phyloP scores from a whole-genome alignment of 495 filamentous ascomycete species.

The Xylaria acuta region DNA sequence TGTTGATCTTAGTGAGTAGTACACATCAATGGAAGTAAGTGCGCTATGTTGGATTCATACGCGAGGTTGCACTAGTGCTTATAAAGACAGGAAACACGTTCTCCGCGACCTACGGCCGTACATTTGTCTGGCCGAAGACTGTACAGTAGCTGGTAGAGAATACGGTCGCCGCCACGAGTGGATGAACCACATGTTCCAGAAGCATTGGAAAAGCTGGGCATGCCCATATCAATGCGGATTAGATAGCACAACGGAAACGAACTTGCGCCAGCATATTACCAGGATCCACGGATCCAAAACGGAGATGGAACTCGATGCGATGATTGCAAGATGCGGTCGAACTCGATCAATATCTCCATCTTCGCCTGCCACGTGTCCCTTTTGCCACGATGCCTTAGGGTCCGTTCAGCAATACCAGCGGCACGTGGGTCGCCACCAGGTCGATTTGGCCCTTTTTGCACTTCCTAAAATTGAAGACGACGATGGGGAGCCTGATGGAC shows the following conservation, averaged over 20 bases:
- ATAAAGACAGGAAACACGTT: conserved; percentile 38
- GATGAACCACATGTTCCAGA: conserved; percentile 14
- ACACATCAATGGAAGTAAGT: conserved; percentile 45
- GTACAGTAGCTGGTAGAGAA: not conserved
- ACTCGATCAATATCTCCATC: not conserved
- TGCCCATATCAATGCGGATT: conserved; percentile 18
- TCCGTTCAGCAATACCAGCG: conserved; percentile 39
- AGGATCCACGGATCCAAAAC: not conserved
- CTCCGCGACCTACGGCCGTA: conserved; percentile 43
- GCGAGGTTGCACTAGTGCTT: not conserved
- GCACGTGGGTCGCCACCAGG: conserved; percentile 47
- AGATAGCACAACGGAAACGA: not conserved
- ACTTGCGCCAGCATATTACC: conserved; percentile 11
- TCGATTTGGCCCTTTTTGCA: conserved; percentile 49
- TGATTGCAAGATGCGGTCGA: conserved; percentile 2
- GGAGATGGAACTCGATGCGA: conserved; percentile 12
- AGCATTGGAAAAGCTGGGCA: conserved; percentile 15
- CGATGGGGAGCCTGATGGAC: conserved; percentile 24
- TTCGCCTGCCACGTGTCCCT: conserved; percentile 15
- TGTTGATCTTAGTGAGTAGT: conserved; percentile 36
- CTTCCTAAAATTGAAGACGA: conserved; percentile 37
- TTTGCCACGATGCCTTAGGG: conserved; percentile 16
- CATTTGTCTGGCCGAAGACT: conserved; percentile 34
- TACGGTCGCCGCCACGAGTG: conserved; percentile 11
- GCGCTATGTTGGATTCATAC: not conserved